Evolutionary conservation across 164 flowering plant genomes (phyloP), one percentile per base, ranked within the genome.

Genomic region (Annona squamosa): DNA sequence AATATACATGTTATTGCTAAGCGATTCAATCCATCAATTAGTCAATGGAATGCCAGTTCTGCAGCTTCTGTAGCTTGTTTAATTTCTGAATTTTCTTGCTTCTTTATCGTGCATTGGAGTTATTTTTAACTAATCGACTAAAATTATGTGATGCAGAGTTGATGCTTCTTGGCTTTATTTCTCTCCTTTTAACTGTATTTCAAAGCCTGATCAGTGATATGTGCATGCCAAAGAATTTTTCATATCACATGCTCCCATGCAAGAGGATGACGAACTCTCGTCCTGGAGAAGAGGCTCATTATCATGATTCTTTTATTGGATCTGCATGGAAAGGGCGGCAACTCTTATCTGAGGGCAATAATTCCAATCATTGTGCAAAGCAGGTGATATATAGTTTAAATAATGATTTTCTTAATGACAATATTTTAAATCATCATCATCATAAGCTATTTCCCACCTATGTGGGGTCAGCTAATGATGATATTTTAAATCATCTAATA

Each of bases 111-210:
- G 9, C 59, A 6, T 52, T 16, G 13, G 13, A 16, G 59, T 16
- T 52, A 52, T 52, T 16, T 52, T 52, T 52, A 52, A 52, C 59
- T 52, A 16, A 2, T 68, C 5, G 37, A 37, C 43, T 3, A 5
- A 45, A 7, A 45, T 68, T 5, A 68, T 65, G 72, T 41, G 2
- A 16, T 75, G 78, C 91, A 92, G 99, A 94, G 81, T 81, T 94
- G 87, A 94, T 94, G 99, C 85, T 94, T 42, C 79, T 94, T 75
- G 99, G 99, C 46, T 94, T 94, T 68, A 94, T 94, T 69, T 94
- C 99, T 0, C 85, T 94, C 57, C 81, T 94, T 61, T 75, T 94
- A 74, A 86, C 98, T 1, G 96, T 93, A 5, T 83, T 81, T 47
- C 98, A 94, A 83, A 77, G 75, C 43, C 12, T 62, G 52, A 87